A percentile compares a stretch with the other conserved stretches of the same genome.
These are phyloP conservation scores for Carallia pectinifolia DNA, from an alignment of 345 rosid species.

Conservation along the genomic window DNA sequence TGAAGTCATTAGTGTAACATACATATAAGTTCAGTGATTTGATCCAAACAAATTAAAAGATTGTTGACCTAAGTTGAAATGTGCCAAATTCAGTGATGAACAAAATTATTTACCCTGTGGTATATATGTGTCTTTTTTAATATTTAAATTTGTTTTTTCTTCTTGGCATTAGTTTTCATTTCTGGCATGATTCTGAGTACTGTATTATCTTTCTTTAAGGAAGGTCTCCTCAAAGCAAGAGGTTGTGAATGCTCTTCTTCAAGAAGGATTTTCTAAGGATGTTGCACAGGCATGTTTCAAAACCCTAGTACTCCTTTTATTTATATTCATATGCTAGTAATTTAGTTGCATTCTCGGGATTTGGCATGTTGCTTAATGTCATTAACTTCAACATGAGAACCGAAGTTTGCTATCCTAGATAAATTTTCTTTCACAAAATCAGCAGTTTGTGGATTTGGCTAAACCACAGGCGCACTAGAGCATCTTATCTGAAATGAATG, in stretches of 20 bases:
- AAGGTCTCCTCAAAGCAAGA: constrained; percentile 60
- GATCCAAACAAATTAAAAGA: too few relatives aligned
- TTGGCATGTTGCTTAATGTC: not conserved
- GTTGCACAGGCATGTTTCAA: constrained; percentile 56
- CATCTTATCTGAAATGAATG: too few relatives aligned
- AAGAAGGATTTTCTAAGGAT: constrained; percentile 57
- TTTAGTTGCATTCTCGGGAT: constrained; percentile 1
- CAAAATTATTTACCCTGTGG: too few relatives aligned
- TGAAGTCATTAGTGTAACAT: too few relatives aligned
- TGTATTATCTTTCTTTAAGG: constrained; percentile 23
- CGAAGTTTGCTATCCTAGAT: not conserved
- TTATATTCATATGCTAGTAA: not conserved
- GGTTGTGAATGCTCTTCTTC: constrained; percentile 43
- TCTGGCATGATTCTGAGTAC: constrained; percentile 6
- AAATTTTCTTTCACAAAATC: too few relatives aligned
- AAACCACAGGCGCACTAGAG: too few relatives aligned
- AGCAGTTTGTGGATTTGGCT: too few relatives aligned
- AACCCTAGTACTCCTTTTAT: not conserved
- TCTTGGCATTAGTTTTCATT: not conserved
- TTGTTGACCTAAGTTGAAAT: too few relatives aligned
- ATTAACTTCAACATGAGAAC: not conserved
- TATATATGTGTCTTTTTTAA: not conserved
- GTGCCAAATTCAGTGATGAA: too few relatives aligned
- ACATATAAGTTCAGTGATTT: too few relatives aligned
- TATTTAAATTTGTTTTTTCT: not conserved